Conservation (phyloP, 306 rosid species). For the Medicago arabica region DNA sequence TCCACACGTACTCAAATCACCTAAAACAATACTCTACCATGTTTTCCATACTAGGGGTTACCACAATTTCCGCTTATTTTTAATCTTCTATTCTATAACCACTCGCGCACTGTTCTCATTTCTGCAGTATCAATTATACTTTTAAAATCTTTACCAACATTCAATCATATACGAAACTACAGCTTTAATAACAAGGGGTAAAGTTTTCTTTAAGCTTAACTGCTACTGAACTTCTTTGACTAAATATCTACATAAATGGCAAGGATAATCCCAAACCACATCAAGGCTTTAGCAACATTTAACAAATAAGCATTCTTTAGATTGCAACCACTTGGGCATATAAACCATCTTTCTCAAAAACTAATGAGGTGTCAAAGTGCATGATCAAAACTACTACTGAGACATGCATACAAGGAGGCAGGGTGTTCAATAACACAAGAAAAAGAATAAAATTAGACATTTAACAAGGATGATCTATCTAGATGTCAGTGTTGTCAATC, state of each 20-base stretch:
- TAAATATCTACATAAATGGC: constrained; percentile 7
- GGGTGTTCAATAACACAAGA: constrained; percentile 12
- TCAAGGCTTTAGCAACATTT: background rate
- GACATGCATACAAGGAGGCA: background rate
- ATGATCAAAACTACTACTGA: background rate
- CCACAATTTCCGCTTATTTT: background rate
- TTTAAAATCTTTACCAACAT: background rate
- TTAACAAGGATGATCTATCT: background rate
- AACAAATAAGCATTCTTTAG: constrained; percentile 8
- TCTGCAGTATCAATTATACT: background rate
- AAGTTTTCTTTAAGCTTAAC: background rate
- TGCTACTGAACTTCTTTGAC: background rate
- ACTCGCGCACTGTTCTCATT: background rate
- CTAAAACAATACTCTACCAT: background rate
- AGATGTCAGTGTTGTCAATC: too few relatives aligned
- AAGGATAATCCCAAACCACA: background rate
- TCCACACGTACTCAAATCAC: constrained; percentile 2
- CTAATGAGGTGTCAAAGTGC: background rate
- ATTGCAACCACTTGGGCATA: background rate
- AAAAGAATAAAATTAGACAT: constrained; percentile 9
- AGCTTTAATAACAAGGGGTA: background rate
- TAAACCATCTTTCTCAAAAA: background rate
- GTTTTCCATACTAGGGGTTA: background rate
- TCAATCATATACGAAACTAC: background rate
- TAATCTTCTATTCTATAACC: background rate